Conservation (phyloP, 306 rosid species). For the Carpinus fangiana region DNA sequence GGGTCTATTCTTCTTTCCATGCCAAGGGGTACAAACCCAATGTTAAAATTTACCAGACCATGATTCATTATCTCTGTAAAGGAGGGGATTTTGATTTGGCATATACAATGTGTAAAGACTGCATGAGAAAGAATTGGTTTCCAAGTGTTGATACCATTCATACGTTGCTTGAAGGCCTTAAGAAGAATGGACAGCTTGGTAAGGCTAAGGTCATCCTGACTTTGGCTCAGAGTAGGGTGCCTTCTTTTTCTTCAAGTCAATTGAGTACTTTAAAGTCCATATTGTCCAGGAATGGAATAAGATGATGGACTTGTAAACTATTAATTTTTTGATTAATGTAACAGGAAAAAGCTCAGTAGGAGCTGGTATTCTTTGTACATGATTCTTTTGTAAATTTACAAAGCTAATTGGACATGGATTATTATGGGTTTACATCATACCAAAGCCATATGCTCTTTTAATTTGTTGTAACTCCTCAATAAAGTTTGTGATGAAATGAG, state of each 20-base stretch:
- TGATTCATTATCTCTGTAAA: constrained; percentile 80
- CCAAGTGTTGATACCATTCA: constrained; percentile 58
- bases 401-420: constrained; percentile 20
- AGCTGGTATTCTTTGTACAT: constrained; percentile 33
- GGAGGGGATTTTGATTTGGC: constrained; percentile 54
- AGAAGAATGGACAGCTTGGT: constrained; percentile 44
- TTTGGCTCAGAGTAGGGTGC: constrained; percentile 50
- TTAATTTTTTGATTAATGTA: constrained; percentile 21
- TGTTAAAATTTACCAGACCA: constrained; percentile 70
- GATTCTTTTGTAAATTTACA: constrained; percentile 28
- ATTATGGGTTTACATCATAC: constrained; percentile 29
- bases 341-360: constrained; percentile 29
- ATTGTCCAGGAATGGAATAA: constrained; percentile 33
- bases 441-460: constrained; percentile 9
- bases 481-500: constrained; percentile 21
- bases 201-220: constrained; percentile 43
- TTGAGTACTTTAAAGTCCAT: constrained; percentile 41
- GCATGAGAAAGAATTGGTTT: constrained; percentile 69
- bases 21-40: constrained; percentile 53
- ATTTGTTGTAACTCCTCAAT: constrained; percentile 33
- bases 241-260: constrained; percentile 46
- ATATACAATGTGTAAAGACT: constrained; percentile 53
- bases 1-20: constrained; percentile 52
- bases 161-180: constrained; percentile 57
- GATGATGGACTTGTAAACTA: constrained; percentile 22